Evolutionary conservation across 192 early-diverging fungal genomes (phyloP).

Genomic region (Mortierella alpina): DNA sequence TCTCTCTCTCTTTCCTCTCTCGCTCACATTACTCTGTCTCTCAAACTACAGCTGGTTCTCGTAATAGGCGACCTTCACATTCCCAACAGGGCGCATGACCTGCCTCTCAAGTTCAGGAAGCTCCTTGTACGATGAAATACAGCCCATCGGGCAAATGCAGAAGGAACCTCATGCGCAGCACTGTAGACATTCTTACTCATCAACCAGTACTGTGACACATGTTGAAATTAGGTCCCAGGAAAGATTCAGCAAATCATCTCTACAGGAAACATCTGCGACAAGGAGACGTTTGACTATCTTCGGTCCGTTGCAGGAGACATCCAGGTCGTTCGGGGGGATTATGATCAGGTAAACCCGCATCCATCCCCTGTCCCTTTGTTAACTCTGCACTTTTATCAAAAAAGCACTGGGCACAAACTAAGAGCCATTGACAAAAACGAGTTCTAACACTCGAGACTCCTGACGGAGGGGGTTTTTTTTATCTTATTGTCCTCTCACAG

Average conservation of each 20-base stretch:
- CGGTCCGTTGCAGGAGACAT: conserved; percentile 83
- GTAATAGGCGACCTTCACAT: conserved; percentile 96
- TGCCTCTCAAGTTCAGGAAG: conserved; percentile 94
- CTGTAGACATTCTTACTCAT: not conserved
- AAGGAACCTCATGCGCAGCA: not conserved
- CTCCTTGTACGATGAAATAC: conserved; percentile 71
- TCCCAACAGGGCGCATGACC: conserved; percentile 87
- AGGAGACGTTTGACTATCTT: conserved; percentile 90
- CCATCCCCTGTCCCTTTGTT: not conserved
- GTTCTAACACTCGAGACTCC: too few species aligned
- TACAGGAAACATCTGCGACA: conserved; percentile 89
- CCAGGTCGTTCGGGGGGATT: conserved; percentile 83
- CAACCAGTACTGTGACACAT: not conserved
- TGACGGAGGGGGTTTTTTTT: too few species aligned
- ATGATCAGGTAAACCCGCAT: conserved; percentile 70
- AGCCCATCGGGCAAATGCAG: not conserved
- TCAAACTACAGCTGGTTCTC: conserved; percentile 73
- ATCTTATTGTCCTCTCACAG: conserved; percentile 21
- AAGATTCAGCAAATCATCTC: conserved; percentile 97
- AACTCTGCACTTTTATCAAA: too few species aligned
- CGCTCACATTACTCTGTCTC: not conserved
- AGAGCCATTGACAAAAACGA: too few species aligned
- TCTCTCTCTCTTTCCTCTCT: conserved; percentile 7
- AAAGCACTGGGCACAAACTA: too few species aligned
- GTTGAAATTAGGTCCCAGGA: conserved; percentile 75